phyloP scores from a whole-genome alignment of 148 eudicot genomes.

The Cornus controversa region DNA sequence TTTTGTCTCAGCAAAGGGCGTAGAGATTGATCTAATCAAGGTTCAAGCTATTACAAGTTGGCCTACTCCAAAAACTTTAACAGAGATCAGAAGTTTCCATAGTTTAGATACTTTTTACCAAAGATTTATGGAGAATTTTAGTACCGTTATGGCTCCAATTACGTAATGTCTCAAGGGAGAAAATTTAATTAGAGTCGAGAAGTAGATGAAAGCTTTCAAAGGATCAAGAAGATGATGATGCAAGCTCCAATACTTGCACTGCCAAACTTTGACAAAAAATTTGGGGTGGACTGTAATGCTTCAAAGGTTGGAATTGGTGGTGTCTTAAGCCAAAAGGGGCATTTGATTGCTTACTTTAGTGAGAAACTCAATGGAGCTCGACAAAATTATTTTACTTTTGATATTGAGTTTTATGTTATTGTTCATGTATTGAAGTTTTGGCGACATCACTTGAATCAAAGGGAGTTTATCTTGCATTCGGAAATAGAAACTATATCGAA shows the following conservation, averaged over 20 bases:
- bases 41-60: no score
- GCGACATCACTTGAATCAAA: not conserved
- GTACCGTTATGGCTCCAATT: not conserved
- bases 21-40: not conserved
- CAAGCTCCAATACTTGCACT: no score
- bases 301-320: no score
- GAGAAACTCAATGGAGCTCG: no score
- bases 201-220: not conserved
- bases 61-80: no score
- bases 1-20: not conserved
- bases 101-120: not conserved
- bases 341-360: no score
- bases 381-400: not conserved
- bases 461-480: not conserved
- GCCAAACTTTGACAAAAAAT: no score
- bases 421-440: not conserved
- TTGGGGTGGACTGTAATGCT: no score
- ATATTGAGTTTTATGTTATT: constrained; percentile 1
- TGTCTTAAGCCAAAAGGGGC: no score
- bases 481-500: not conserved
- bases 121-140: not conserved
- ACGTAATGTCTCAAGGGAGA: not conserved
- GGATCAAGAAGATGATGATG: not conserved
- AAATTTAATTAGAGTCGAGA: not conserved
- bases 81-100: not conserved